Base-by-base conservation (phyloP, 2,329 filamentous ascomycete genomes). In the Ilyonectria robusta region DNA sequence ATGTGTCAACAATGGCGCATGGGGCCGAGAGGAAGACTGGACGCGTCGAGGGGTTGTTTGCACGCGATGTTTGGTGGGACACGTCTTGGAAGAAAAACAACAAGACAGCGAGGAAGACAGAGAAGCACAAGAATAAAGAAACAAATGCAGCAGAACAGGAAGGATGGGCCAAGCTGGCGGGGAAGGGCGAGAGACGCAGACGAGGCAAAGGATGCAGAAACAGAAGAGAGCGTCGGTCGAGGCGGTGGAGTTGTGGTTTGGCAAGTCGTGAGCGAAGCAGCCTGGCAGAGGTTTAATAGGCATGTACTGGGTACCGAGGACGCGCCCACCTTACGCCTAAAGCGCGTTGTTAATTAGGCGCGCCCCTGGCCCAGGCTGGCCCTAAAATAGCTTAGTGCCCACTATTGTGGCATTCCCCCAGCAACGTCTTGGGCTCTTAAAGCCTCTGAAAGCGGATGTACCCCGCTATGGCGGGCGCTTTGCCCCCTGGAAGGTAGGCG, bases 11-110 rank as follows among this genome's bases (percentile, higher is more conserved):
- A 71, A 64, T 53, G 23, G 42, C 33, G 56, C 68, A 74, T 72
- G 58, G 51, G 59, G 47, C n/a, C 54, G 54, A 59, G 31, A 47
- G 62, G 58, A 50, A 8, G 46, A 59, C 33, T 33, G 37, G 62
- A 74, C 72, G 72, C 72, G 72, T 74, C 70, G 66, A 65, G 42
- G 10, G 55, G 47, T 67, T 64, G 57, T 63, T 23, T 69, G 65
- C 64, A 73, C 73, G 73, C 72, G 66, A 66, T 69, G 62, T 66
- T 72, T 51, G 65, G 55, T 35, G 55, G 47, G 64, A 61, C 56
- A 62, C 50, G 62, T 15, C 13, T 35, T 35, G 57, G 46, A 19
- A 48, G 58, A 60, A 44, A 31, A 69, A 58, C 54, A 58, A 50
- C 55, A 61, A 59, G 17, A 9, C 33, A 57, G 31, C 9, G 26